These are phyloP conservation scores for Dothistroma septosporum DNA, from an alignment of 2,329 filamentous ascomycete genomes.

Conservation along the genomic window DNA sequence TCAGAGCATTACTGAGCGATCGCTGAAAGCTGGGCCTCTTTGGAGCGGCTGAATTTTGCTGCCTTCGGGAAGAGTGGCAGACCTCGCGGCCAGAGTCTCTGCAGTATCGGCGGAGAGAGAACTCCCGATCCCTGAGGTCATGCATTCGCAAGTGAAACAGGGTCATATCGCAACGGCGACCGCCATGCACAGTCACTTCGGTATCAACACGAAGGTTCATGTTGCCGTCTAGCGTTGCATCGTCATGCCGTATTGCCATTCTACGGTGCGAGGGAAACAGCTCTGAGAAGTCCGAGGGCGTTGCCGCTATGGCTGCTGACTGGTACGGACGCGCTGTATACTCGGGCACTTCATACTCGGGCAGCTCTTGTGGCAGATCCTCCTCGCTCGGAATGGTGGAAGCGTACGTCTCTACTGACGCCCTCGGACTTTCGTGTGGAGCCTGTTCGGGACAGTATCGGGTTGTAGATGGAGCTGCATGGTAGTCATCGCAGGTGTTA, in stretches of 20 bases:
- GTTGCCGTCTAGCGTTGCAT: slow-evolving; percentile 85
- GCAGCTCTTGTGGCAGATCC: slow-evolving; percentile 47
- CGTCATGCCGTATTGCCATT: slow-evolving; percentile 81
- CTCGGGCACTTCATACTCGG: slow-evolving; percentile 55
- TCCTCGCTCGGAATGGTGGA: slow-evolving; percentile 65
- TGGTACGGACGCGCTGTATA: slow-evolving; percentile 61
- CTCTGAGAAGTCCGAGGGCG: slow-evolving; percentile 73
- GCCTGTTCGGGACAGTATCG: slow-evolving; percentile 25
- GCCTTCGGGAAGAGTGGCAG: slow-evolving; percentile 74
- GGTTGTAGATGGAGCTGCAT: slow-evolving; percentile 13
- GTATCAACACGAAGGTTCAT: slow-evolving; percentile 94
- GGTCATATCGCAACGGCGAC: slow-evolving; percentile 57
- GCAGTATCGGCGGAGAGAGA: slow-evolving; percentile 86
- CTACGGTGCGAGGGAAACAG: slow-evolving; percentile 83
- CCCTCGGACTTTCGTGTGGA: slow-evolving; percentile 43
- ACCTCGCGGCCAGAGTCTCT: slow-evolving; percentile 90
- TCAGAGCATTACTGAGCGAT: slow-evolving; percentile 58
- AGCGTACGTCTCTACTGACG: slow-evolving; percentile 74
- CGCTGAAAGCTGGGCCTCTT: slow-evolving; percentile 52
- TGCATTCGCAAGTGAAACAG: slow-evolving; percentile 96
- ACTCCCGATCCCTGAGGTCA: slow-evolving; percentile 78
- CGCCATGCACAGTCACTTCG: slow-evolving; percentile 56
- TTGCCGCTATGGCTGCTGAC: slow-evolving; percentile 56
- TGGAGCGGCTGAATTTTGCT: slow-evolving; percentile 50
- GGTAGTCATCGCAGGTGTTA: slow-evolving; percentile 24